Evolutionary conservation across 805 yeast genomes (phyloP).

Genomic region (Nakazawaea populi): DNA sequence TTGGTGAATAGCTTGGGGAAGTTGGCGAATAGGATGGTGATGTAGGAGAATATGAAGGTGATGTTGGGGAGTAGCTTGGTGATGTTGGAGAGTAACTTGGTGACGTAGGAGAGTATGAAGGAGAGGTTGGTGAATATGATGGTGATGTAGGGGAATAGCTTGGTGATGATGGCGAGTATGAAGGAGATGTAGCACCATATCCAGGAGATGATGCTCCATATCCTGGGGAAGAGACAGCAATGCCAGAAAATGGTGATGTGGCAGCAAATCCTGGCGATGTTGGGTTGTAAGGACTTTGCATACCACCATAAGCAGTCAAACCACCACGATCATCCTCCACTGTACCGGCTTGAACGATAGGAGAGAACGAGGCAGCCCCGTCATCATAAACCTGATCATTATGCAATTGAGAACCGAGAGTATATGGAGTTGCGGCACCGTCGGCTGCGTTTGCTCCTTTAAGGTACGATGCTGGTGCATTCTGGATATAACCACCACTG

Average conservation of each 20-base stretch:
- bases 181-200: slow-evolving; percentile 57
- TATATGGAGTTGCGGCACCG: slow-evolving; percentile 93
- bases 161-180: slow-evolving; percentile 72
- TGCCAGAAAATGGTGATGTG: slow-evolving; percentile 55
- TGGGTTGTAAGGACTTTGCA: slow-evolving; percentile 33
- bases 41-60: slow-evolving; percentile 59
- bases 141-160: slow-evolving; percentile 68
- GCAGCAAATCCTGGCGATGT: slow-evolving; percentile 35
- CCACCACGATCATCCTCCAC: slow-evolving; percentile 67
- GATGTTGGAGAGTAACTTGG: slow-evolving; percentile 77
- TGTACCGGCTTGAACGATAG: slow-evolving; percentile 81
- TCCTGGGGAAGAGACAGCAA: slow-evolving; percentile 54
- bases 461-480: slow-evolving; percentile 32
- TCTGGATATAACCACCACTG: slow-evolving; percentile 40
- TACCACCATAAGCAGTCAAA: slow-evolving; percentile 79
- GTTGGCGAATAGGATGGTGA: slow-evolving; percentile 73
- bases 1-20: slow-evolving; percentile 74
- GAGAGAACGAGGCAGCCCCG: slow-evolving; percentile 82
- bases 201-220: slow-evolving; percentile 74
- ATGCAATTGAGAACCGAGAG: slow-evolving; percentile 54
- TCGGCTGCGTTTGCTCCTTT: slow-evolving; percentile 42
- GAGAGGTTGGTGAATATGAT: slow-evolving; percentile 63
- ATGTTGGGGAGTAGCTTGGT: slow-evolving; percentile 54
- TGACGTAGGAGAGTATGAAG: slow-evolving; percentile 72
- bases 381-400: slow-evolving; percentile 38